phyloP scores from a whole-genome alignment of 257 asterid species.

The Fraxinus quadrangulata region DNA sequence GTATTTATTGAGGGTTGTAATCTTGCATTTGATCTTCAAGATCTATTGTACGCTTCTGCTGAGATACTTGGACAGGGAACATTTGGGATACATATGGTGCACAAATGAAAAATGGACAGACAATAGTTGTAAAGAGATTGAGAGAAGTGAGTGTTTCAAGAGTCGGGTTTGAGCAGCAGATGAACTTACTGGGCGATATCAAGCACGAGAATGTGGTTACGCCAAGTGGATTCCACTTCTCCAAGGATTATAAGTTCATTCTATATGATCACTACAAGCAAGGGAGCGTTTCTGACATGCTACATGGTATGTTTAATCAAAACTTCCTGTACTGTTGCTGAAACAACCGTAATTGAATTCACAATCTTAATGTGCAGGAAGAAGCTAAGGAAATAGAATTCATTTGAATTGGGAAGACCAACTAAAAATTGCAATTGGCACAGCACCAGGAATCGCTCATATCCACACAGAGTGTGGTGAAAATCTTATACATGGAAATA shows the following conservation, averaged over 20 bases:
- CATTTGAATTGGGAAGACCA: slow-evolving; percentile 61
- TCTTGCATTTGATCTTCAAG: neutral
- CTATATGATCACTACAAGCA: slow-evolving; percentile 9
- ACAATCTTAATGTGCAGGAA: slow-evolving; percentile 39
- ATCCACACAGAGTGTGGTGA: slow-evolving; percentile 37
- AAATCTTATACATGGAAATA: slow-evolving; percentile 42
- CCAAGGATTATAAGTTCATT: neutral
- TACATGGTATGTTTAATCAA: slow-evolving; percentile 12
- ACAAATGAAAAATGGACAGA: neutral
- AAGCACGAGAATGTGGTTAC: slow-evolving; percentile 19
- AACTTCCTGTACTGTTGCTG: slow-evolving; percentile 19
- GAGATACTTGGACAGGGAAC: neutral
- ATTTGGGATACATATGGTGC: neutral
- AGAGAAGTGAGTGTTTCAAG: slow-evolving; percentile 1
- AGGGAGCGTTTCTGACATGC: neutral
- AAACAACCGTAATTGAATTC: too few relatives aligned
- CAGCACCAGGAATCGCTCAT: slow-evolving; percentile 55
- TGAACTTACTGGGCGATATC: slow-evolving; percentile 9
- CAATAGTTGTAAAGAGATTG: slow-evolving; percentile 10
- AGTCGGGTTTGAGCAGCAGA: slow-evolving; percentile 2
- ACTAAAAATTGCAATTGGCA: slow-evolving; percentile 42
- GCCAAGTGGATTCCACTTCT: neutral
- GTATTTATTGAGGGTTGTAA: neutral
- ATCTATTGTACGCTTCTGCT: neutral
- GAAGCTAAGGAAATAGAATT: slow-evolving; percentile 41